phyloP scores from a whole-genome alignment of 768 basidiomycete genomes.

The Amylocystis lapponica region DNA sequence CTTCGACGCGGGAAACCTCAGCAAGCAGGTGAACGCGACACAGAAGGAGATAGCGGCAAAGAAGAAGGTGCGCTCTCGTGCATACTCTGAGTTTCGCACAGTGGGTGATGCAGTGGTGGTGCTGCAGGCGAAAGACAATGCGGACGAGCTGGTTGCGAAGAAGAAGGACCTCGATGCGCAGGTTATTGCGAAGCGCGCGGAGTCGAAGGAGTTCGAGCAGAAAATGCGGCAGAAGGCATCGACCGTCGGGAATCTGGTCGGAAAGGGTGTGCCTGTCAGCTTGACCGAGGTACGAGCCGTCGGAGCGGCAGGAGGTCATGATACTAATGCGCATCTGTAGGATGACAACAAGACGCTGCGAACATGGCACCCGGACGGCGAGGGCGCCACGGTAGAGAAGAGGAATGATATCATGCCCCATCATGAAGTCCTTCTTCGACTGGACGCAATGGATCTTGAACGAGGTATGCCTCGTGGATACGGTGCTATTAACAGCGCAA shows the following conservation, averaged over 20 bases:
- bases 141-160: conserved; percentile 77
- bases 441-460: conserved; percentile 97
- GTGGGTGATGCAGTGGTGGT: neutral
- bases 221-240: conserved; percentile 77
- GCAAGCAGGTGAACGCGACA: conserved; percentile 81
- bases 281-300: conserved; percentile 66
- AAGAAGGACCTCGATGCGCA: conserved; percentile 85
- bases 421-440: conserved; percentile 88
- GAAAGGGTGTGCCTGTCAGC: conserved; percentile 79
- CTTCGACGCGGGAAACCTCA: conserved; percentile 71
- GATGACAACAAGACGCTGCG: conserved; percentile 84
- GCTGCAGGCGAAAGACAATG: conserved; percentile 80
- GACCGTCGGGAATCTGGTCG: conserved; percentile 89
- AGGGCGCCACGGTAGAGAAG: conserved; percentile 64
- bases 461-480: conserved; percentile 74
- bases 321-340: conserved; percentile 34
- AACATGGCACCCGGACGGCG: conserved; percentile 83
- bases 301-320: too few relatives aligned
- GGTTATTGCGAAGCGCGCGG: conserved; percentile 70
- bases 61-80: conserved; percentile 63
- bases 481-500: too few relatives aligned
- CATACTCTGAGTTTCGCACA: neutral
- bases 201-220: conserved; percentile 68
- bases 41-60: conserved; percentile 94
- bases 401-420: conserved; percentile 86